Conservation (phyloP, 1,284 basidiomycete species). For the Paramarasmius palmivorus region DNA sequence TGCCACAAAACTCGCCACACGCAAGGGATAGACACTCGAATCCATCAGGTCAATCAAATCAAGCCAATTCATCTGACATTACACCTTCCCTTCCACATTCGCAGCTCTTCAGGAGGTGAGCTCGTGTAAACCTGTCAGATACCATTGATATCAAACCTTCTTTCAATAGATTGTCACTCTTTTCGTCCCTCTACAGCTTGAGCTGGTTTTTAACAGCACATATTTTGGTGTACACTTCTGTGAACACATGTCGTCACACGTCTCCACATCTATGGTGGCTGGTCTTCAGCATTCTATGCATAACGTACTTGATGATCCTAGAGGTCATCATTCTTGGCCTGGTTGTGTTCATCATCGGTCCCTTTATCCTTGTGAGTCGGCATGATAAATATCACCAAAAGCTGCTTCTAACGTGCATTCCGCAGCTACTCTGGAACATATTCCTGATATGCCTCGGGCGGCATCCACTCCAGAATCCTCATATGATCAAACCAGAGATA, state of each 20-base stretch:
- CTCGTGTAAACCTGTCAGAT: not conserved
- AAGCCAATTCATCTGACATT: not conserved
- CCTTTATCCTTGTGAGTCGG: conserved; percentile 70
- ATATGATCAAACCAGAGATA: conserved; percentile 72
- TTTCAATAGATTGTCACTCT: conserved; percentile 51
- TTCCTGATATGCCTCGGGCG: conserved; percentile 74
- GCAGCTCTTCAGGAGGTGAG: conserved; percentile 40
- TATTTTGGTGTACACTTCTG: conserved; percentile 72
- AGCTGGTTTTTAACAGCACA: conserved; percentile 80
- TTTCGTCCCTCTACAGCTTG: conserved; percentile 68
- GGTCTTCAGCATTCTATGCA: conserved; percentile 74
- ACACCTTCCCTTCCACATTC: conserved; percentile 25
- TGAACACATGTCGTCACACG: conserved; percentile 65
- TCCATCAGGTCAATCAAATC: not conserved
- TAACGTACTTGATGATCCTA: conserved; percentile 73
- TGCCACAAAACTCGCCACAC: not conserved
- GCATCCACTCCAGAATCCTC: conserved; percentile 71
- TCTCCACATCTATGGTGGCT: conserved; percentile 84
- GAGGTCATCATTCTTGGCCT: conserved; percentile 73
- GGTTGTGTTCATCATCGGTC: conserved; percentile 74
- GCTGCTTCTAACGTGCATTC: conserved; percentile 11
- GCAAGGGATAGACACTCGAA: not conserved
- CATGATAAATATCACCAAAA: conserved; percentile 5
- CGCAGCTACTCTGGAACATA: conserved; percentile 73
- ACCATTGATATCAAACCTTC: conserved; percentile 1